A percentile compares a stretch with the other conserved stretches of the same genome.
Evolutionary conservation across 345 rosid genomes (phyloP).

Genomic region (Gossypioides kirkii): DNA sequence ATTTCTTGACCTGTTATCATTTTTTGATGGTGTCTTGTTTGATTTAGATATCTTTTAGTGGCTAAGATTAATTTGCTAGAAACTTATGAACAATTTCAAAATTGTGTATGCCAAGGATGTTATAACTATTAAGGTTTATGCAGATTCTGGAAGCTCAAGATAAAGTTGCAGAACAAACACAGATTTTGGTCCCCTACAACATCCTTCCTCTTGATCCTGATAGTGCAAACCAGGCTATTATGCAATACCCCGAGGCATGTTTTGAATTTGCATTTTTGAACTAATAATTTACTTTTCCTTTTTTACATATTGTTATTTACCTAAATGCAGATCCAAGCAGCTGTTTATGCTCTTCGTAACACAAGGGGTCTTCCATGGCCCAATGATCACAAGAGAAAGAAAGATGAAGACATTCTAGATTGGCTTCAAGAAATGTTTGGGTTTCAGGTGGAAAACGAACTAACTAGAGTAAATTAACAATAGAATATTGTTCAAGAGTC

Average conservation of each 20-base stretch:
- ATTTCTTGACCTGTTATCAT: constrained; percentile 1
- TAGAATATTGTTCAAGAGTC: background rate
- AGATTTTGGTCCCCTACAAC: constrained; percentile 83
- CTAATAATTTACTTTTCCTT: constrained; percentile 10
- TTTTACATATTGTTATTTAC: constrained; percentile 11
- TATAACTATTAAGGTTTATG: constrained; percentile 17
- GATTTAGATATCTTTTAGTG: background rate
- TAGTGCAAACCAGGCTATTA: constrained; percentile 95
- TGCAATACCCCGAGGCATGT: constrained; percentile 91
- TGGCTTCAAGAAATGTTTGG: constrained; percentile 99
- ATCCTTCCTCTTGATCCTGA: constrained; percentile 99
- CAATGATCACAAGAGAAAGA: constrained; percentile 70
- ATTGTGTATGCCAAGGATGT: background rate
- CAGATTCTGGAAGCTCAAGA: constrained; percentile 94
- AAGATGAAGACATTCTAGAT: constrained; percentile 89
- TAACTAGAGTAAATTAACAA: too few species aligned
- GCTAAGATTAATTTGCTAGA: constrained; percentile 2
- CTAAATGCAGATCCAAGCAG: constrained; percentile 81
- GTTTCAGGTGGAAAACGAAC: constrained; percentile 65
- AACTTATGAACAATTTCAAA: background rate
- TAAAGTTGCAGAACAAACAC: constrained; percentile 92
- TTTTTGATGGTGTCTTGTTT: constrained; percentile 4
- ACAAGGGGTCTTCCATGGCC: constrained; percentile 99
- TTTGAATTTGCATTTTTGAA: constrained; percentile 3
- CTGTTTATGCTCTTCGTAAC: constrained; percentile 85